A percentile compares a stretch with the other conserved stretches of the same genome.
Conservation (phyloP, 495 filamentous ascomycete species). For the Clohesyomyces aquaticus region DNA sequence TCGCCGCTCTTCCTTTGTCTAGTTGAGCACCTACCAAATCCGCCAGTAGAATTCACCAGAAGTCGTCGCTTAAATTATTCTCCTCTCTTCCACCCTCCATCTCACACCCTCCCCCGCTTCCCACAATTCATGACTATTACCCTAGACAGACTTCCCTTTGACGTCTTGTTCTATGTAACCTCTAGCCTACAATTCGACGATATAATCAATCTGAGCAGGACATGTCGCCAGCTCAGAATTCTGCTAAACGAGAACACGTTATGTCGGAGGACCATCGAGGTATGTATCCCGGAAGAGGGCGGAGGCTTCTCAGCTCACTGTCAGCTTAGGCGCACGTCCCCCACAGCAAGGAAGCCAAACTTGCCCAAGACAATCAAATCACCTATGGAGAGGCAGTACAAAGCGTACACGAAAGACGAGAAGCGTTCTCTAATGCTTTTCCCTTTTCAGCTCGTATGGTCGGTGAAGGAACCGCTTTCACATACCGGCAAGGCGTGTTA, state of each 20-base stretch:
- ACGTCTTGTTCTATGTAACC: slow-evolving; percentile 43
- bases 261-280: slow-evolving; percentile 63
- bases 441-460: slow-evolving; percentile 66
- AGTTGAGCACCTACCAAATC: too few species aligned
- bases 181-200: slow-evolving; percentile 55
- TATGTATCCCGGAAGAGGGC: slow-evolving; percentile 42
- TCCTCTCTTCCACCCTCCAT: background rate
- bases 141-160: slow-evolving; percentile 44
- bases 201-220: slow-evolving; percentile 53
- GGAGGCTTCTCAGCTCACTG: background rate
- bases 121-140: slow-evolving; percentile 36
- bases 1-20: too few species aligned
- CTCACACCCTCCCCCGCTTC: background rate
- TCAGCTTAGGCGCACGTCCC: slow-evolving; percentile 56
- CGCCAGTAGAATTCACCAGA: background rate
- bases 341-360: slow-evolving; percentile 61
- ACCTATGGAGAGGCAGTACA: slow-evolving; percentile 61
- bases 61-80: background rate
- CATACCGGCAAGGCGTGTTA: slow-evolving; percentile 65
- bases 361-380: slow-evolving; percentile 52
- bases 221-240: slow-evolving; percentile 58
- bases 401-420: slow-evolving; percentile 61
- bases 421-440: slow-evolving; percentile 63
- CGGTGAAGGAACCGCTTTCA: slow-evolving; percentile 63
- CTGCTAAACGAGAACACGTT: slow-evolving; percentile 64